Conservation (phyloP, 805 yeast species). For the Grigorovia jiainica region DNA sequence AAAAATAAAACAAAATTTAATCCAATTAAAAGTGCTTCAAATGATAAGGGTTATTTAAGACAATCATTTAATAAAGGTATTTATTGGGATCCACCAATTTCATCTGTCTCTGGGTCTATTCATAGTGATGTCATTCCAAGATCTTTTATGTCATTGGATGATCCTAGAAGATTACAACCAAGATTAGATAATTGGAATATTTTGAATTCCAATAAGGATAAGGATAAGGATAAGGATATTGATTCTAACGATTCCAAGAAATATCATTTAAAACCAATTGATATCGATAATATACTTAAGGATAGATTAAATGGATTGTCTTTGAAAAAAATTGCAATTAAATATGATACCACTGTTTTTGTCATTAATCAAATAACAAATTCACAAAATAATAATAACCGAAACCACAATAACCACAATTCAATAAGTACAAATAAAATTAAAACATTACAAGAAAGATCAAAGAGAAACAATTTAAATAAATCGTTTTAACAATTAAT, state of each 20-base stretch:
- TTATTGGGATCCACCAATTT: slow-evolving; percentile 53
- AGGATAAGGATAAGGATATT: background rate
- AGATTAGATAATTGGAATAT: background rate
- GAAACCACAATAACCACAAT: no score
- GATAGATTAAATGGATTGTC: background rate
- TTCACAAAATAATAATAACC: no score
- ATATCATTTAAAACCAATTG: background rate
- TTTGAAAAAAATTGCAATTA: no score
- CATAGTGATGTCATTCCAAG: slow-evolving; percentile 49
- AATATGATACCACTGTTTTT: no score
- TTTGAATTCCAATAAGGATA: background rate
- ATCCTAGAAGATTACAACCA: slow-evolving; percentile 38
- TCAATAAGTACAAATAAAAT: no score
- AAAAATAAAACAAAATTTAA: background rate
- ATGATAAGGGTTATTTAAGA: slow-evolving; percentile 40
- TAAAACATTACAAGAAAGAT: no score
- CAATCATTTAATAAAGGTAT: slow-evolving; percentile 47
- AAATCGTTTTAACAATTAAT: no score
- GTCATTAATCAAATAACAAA: no score
- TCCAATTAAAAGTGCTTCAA: slow-evolving; percentile 38
- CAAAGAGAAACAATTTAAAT: no score
- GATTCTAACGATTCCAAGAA: no score
- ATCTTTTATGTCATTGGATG: slow-evolving; percentile 54
- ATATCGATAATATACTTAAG: background rate
- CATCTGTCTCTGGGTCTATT: slow-evolving; percentile 43